These are phyloP conservation scores for Amanita jacksonii DNA, from an alignment of 768 basidiomycete species.

Conservation along the genomic window DNA sequence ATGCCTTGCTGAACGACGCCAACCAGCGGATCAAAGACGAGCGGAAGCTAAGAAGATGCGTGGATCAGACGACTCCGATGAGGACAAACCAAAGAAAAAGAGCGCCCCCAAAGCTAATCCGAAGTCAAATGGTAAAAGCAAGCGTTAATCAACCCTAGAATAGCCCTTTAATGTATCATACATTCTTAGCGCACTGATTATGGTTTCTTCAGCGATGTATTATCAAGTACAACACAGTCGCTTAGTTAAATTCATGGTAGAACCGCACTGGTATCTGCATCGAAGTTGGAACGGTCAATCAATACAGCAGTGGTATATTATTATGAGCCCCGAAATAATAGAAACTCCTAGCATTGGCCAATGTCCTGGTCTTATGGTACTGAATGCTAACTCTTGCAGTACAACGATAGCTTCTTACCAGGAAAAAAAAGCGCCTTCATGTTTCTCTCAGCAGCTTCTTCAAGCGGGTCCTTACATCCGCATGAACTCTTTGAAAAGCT, in stretches of 20 bases:
- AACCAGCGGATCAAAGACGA: constrained; percentile 41
- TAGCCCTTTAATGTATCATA: constrained; percentile 3
- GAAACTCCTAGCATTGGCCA: no score
- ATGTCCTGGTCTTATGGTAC: no score
- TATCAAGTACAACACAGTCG: no score
- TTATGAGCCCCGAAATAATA: no score
- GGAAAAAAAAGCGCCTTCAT: constrained; percentile 15
- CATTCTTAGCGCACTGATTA: no score
- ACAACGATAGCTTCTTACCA: no score
- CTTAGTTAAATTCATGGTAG: no score
- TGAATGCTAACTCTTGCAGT: no score
- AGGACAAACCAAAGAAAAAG: constrained; percentile 40
- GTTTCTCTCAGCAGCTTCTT: constrained; percentile 36
- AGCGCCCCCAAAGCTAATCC: constrained; percentile 26
- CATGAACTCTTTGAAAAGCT: constrained; percentile 27
- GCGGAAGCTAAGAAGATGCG: constrained; percentile 29
- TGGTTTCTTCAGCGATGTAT: no score
- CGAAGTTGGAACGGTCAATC: no score
- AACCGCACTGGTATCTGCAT: no score
- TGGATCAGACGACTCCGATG: constrained; percentile 46
- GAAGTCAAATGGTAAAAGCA: constrained; percentile 26
- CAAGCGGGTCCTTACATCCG: constrained; percentile 26
- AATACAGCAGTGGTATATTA: no score
- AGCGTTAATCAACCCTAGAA: constrained; percentile 13
- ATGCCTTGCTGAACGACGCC: constrained; percentile 10